Evolutionary conservation across 768 basidiomycete species (phyloP).

Genomic region (Trametes sanguinea): DNA sequence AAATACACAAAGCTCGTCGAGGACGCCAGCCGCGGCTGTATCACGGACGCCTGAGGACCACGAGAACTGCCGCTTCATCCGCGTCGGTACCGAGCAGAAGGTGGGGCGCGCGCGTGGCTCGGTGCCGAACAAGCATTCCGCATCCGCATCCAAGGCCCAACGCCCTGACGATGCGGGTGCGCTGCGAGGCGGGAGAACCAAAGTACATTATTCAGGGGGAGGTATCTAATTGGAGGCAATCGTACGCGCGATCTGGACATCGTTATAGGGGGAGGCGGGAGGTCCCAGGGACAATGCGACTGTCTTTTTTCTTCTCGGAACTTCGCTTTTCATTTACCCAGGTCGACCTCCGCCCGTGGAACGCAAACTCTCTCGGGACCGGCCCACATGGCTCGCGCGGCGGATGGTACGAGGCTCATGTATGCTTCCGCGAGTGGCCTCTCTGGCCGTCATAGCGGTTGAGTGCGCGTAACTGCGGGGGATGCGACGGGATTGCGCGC

Average conservation of each 20-base stretch:
- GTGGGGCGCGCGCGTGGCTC: constrained; percentile 5
- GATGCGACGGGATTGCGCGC: background rate
- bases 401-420: background rate
- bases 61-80: background rate
- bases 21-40: constrained; percentile 92
- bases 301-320: constrained; percentile 3
- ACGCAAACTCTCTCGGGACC: constrained; percentile 4
- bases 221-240: constrained; percentile 13
- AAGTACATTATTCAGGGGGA: constrained; percentile 19
- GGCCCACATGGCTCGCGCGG: constrained; percentile 13
- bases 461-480: background rate
- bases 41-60: constrained; percentile 71
- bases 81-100: constrained; percentile 5
- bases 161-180: background rate
- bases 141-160: too few species aligned
- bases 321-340: background rate
- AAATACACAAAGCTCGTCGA: constrained; percentile 88
- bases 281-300: constrained; percentile 2
- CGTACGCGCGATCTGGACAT: constrained; percentile 1
- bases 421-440: constrained; percentile 10
- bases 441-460: background rate
- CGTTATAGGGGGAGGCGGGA: background rate
- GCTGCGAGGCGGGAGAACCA: background rate
- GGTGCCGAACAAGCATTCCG: constrained; percentile 2
- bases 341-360: background rate